Evolutionary conservation across 23 red algal species (phyloP).

Genomic region (Gracilaria caudata): DNA sequence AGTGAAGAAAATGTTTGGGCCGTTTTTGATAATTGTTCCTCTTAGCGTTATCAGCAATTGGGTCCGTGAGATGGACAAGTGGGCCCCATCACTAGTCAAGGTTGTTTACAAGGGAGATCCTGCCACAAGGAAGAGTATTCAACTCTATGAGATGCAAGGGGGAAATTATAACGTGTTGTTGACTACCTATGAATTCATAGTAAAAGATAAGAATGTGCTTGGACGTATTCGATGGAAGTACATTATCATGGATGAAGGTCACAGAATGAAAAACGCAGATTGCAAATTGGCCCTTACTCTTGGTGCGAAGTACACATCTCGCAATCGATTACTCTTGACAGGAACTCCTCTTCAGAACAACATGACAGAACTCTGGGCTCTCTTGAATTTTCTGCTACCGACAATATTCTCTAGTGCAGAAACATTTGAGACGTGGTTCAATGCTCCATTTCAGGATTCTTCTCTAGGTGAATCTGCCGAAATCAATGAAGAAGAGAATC

Average conservation of each 20-base stretch:
- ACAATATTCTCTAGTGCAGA: conserved; percentile 90
- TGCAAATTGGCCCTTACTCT: conserved; percentile 96
- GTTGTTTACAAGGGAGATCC: conserved; percentile 95
- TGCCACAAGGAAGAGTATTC: conserved; percentile 73
- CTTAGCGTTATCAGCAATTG: conserved; percentile 92
- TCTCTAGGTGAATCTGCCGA: conserved; percentile 73
- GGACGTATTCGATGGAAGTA: conserved; percentile 93
- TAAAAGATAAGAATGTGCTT: conserved; percentile 91
- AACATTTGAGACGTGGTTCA: conserved; percentile 98
- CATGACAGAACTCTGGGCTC: conserved; percentile 96
- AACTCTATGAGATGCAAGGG: conserved; percentile 80
- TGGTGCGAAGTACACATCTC: conserved; percentile 92
- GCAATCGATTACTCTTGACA: conserved; percentile 93
- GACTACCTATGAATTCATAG: conserved; percentile 95
- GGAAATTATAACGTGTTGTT: conserved; percentile 86
- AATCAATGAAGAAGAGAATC: conserved; percentile 92
- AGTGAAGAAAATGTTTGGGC: conserved; percentile 83
- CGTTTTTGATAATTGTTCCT: conserved; percentile 92
- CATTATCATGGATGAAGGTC: conserved; percentile 99
- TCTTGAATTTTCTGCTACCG: conserved; percentile 96
- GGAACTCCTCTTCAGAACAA: conserved; percentile 99
- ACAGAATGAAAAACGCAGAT: conserved; percentile 99
- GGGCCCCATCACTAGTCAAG: conserved; percentile 82
- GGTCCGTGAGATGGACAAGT: conserved; percentile 89
- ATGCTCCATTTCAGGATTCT: conserved; percentile 92